Evolutionary conservation across 2,329 filamentous ascomycete genomes (phyloP).

Genomic region (Conoideocrella luteorostrata): DNA sequence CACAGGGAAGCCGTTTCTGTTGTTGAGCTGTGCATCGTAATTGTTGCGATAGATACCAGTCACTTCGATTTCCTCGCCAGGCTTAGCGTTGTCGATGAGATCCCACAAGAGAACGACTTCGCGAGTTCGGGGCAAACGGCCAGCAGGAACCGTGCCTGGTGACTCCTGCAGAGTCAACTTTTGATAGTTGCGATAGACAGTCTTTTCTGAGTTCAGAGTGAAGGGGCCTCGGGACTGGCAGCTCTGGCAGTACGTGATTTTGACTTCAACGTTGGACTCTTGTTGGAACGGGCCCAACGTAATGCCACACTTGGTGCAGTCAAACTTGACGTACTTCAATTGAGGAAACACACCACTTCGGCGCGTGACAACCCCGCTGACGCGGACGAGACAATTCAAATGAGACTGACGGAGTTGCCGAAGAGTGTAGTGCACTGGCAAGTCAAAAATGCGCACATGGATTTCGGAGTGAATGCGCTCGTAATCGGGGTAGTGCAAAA

Average conservation of each 20-base stretch:
- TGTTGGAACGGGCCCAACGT: conserved; percentile 96
- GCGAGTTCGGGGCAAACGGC: conserved; percentile 83
- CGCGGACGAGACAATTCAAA: conserved; percentile 89
- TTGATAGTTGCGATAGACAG: conserved; percentile 97
- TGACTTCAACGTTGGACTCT: conserved; percentile 93
- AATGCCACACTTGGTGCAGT: conserved; percentile 87
- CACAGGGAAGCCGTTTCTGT: conserved; percentile 96
- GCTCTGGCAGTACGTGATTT: conserved; percentile 91
- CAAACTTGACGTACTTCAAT: conserved; percentile 97
- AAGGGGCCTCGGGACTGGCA: conserved; percentile 95
- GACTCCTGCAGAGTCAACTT: conserved; percentile 96
- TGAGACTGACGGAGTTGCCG: conserved; percentile 92
- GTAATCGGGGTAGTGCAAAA: conserved; percentile 95
- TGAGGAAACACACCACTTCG: conserved; percentile 95
- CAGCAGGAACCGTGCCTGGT: conserved; percentile 91
- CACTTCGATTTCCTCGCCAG: conserved; percentile 94
- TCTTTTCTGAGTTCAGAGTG: conserved; percentile 93
- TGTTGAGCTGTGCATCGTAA: conserved; percentile 95
- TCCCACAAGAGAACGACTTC: conserved; percentile 97
- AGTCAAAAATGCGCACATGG: conserved; percentile 90
- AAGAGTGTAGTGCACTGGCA: conserved; percentile 91
- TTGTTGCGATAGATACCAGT: conserved; percentile 97
- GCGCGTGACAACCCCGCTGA: conserved; percentile 91
- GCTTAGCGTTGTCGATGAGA: conserved; percentile 92
- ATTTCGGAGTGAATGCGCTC: conserved; percentile 97